Percentiles rank a stretch among this genome's conserved stretches.
Evolutionary conservation across 2,329 filamentous ascomycete species (phyloP).

Genomic region (Stagonosporopsis rhizophila): DNA sequence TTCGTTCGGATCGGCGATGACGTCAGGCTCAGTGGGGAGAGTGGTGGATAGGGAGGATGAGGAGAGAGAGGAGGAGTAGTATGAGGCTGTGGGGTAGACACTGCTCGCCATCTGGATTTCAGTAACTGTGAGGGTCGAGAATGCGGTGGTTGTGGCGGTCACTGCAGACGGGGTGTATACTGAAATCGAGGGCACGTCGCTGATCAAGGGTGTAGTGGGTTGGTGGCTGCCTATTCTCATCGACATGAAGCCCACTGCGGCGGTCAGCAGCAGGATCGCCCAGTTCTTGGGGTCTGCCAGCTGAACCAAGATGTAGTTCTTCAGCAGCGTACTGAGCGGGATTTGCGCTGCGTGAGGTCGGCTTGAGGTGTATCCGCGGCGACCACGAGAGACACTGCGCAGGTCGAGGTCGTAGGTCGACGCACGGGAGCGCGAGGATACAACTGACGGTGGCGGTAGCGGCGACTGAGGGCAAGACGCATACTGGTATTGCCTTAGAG

Average conservation of each 20-base stretch:
- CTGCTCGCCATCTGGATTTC: conserved; percentile 23
- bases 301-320: conserved; percentile 62
- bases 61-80: conserved; percentile 5
- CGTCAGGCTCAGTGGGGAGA: conserved; percentile 5
- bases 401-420: conserved; percentile 15
- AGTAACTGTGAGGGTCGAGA: conserved; percentile 39
- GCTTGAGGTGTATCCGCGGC: conserved; percentile 20
- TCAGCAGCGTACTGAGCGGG: conserved; percentile 59
- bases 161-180: conserved; percentile 10
- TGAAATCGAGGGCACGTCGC: conserved; percentile 12
- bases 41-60: conserved; percentile 4
- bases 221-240: conserved; percentile 31
- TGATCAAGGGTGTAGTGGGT: conserved; percentile 13
- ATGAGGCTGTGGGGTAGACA: conserved; percentile 2
- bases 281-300: conserved; percentile 62
- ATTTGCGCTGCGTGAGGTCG: conserved; percentile 49
- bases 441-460: conserved; percentile 16
- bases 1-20: conserved; percentile 11
- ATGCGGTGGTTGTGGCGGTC: conserved; percentile 31
- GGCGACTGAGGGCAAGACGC: conserved; percentile 16
- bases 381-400: conserved; percentile 17
- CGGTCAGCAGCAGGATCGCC: conserved; percentile 55
- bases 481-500: conserved; percentile 31
- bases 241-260: conserved; percentile 53
- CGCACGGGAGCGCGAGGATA: conserved; percentile 5